Evolutionary conservation across 169 alveolate species (phyloP).

Genomic region (Plasmodium vivax): DNA sequence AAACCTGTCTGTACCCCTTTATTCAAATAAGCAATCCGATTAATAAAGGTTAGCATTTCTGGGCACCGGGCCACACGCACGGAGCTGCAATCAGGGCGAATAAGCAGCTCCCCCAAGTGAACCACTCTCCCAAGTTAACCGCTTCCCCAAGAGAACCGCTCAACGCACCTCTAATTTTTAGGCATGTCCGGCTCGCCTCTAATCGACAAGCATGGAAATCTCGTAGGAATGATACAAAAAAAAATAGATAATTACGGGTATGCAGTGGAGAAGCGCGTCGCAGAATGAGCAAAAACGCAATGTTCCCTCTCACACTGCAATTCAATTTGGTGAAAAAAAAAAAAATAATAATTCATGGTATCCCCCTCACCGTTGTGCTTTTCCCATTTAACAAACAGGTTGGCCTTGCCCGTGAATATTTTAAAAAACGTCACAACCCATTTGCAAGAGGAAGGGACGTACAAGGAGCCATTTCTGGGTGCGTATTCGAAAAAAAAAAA

Average conservation of each 20-base stretch:
- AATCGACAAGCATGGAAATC: constrained; percentile 46
- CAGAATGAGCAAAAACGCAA: background rate
- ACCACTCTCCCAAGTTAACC: too few relatives aligned
- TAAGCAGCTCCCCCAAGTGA: background rate
- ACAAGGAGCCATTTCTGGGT: constrained; percentile 66
- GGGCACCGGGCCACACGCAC: background rate
- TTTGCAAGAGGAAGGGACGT: constrained; percentile 40
- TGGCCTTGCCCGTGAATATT: constrained; percentile 56
- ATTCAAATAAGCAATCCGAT: constrained; percentile 70
- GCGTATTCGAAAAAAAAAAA: background rate
- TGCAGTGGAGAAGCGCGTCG: background rate
- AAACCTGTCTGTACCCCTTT: constrained; percentile 44
- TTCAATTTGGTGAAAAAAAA: background rate
- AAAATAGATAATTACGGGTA: constrained; percentile 73
- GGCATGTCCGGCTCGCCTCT: constrained; percentile 74
- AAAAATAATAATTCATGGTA: background rate
- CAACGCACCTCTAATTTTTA: background rate
- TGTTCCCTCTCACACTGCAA: background rate
- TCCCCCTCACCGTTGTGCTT: background rate
- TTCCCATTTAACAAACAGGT: constrained; percentile 4
- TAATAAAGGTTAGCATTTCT: constrained; percentile 49
- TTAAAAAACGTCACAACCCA: constrained; percentile 37
- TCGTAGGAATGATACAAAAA: constrained; percentile 72
- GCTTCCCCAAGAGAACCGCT: background rate
- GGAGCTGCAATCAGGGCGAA: background rate